Evolutionary conservation across 371 early-diverging fungal species (phyloP).

Genomic region (Umbelopsis sp.): DNA sequence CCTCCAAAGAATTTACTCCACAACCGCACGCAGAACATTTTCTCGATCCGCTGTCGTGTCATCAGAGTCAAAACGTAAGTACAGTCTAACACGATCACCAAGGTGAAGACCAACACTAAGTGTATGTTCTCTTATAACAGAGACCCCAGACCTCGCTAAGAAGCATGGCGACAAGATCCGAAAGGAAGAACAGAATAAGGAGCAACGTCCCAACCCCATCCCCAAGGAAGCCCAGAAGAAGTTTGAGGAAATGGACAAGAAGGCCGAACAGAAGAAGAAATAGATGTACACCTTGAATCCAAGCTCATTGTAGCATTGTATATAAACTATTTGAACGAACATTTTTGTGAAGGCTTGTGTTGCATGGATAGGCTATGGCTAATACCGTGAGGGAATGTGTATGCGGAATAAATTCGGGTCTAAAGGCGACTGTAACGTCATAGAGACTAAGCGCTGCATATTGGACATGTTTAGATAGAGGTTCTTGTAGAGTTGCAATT

Average conservation of each 20-base stretch:
- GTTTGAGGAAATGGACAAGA: slow-evolving; percentile 6
- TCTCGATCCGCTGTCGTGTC: background rate
- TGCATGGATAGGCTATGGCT: no score
- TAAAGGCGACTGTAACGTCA: no score
- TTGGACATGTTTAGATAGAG: no score
- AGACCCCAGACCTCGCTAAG: background rate
- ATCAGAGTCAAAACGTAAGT: slow-evolving; percentile 7
- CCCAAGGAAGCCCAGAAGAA: slow-evolving; percentile 4
- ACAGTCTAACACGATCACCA: background rate
- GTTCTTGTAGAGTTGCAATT: no score
- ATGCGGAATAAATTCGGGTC: no score
- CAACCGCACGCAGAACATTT: background rate
- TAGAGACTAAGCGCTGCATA: no score
- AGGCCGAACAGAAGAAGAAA: background rate
- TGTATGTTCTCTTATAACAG: background rate
- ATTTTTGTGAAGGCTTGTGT: no score
- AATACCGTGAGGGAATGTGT: no score
- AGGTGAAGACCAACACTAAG: background rate
- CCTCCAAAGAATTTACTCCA: background rate
- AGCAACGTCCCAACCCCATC: slow-evolving; percentile 3
- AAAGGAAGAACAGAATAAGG: slow-evolving; percentile 14
- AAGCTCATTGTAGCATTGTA: background rate
- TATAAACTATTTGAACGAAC: slow-evolving; percentile 3
- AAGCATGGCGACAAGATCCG: slow-evolving; percentile 1
- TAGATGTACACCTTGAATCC: background rate